These are phyloP conservation scores for Vitis rotundifolia DNA, from an alignment of 164 flowering plant genomes.

Conservation along the genomic window DNA sequence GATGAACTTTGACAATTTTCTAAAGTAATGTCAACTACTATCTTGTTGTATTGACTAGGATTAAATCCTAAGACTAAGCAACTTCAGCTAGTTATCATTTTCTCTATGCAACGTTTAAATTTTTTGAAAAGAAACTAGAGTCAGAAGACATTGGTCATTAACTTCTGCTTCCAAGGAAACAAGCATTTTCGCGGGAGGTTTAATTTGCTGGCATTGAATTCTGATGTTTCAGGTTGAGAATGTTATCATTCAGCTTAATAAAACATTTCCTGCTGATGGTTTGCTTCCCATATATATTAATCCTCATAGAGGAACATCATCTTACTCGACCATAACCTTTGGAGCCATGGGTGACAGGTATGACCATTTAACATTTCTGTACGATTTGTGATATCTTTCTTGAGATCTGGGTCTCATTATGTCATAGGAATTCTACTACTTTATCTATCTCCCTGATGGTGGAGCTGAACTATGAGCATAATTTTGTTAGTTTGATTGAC, in stretches of 20 bases:
- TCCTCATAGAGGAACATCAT: slow-evolving; percentile 60
- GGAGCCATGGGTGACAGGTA: slow-evolving; percentile 99
- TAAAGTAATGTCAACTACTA: background rate
- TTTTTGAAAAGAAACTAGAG: too few relatives aligned
- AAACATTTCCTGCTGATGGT: slow-evolving; percentile 87
- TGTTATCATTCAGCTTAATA: slow-evolving; percentile 59
- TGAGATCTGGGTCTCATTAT: background rate
- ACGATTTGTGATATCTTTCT: background rate
- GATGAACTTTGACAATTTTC: background rate
- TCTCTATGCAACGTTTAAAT: too few relatives aligned
- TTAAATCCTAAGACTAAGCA: too few relatives aligned
- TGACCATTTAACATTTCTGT: background rate
- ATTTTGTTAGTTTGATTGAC: background rate
- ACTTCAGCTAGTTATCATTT: too few relatives aligned
- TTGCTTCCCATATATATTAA: slow-evolving; percentile 86
- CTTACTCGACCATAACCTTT: slow-evolving; percentile 84
- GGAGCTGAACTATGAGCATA: background rate
- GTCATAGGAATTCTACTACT: background rate
- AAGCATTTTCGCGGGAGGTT: background rate
- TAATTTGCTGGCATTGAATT: background rate
- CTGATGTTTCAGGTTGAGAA: slow-evolving; percentile 73
- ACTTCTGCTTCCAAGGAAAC: background rate
- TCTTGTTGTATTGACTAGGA: too few relatives aligned
- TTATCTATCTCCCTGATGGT: background rate
- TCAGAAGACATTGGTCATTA: background rate